phyloP scores from a whole-genome alignment of 352 stramenopile genomes.

The Globisporangium abappressorium region DNA sequence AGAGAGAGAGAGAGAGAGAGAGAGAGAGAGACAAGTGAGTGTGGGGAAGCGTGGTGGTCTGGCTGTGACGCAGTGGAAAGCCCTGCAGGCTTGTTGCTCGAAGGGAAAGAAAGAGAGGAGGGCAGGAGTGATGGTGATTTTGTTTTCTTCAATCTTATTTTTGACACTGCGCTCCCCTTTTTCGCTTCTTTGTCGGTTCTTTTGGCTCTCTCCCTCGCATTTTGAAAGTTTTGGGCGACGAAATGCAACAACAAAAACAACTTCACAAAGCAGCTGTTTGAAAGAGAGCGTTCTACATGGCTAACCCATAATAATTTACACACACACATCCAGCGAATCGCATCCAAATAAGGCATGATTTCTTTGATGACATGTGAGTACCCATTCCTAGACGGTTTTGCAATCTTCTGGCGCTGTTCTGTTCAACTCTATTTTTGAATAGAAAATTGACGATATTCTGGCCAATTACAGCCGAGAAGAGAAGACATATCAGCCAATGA shows the following conservation, averaged over 20 bases:
- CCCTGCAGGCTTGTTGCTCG: background rate
- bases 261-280: background rate
- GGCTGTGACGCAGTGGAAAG: background rate
- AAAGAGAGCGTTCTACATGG: background rate
- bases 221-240: background rate
- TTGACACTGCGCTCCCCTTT: background rate
- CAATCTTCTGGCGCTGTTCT: background rate
- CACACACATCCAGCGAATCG: background rate
- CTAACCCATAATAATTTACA: background rate
- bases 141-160: slow-evolving; percentile 11
- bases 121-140: background rate
- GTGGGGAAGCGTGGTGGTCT: background rate
- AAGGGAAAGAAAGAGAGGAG: background rate
- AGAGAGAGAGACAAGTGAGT: slow-evolving; percentile 1
- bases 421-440: background rate
- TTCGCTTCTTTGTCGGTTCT: background rate
- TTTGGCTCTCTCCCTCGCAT: slow-evolving; percentile 4
- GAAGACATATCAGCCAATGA: slow-evolving; percentile 15
- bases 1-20: background rate
- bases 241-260: background rate
- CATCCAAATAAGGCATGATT: background rate
- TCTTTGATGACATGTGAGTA: background rate
- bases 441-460: background rate
- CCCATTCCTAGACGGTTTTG: slow-evolving; percentile 6
- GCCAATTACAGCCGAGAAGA: background rate